Conservation (phyloP, 768 basidiomycete genomes). For the Goffeauzyma gilvescens region DNA sequence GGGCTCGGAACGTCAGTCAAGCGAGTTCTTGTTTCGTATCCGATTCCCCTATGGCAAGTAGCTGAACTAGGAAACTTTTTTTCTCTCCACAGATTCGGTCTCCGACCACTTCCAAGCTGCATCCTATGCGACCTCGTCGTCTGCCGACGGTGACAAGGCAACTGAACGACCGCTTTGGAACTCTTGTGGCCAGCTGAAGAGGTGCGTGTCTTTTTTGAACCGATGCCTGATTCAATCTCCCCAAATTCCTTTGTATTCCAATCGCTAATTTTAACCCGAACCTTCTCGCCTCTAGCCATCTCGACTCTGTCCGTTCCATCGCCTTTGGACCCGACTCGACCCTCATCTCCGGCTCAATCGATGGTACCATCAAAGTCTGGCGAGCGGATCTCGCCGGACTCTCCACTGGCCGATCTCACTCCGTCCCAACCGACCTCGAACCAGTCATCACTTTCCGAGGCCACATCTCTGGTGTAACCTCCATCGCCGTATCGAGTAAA, state of each 20-base stretch:
- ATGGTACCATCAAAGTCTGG: conserved; percentile 93
- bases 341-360: conserved; percentile 84
- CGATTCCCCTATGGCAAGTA: no score
- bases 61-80: no score
- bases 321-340: conserved; percentile 72
- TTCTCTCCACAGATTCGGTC: no score
- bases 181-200: conserved; percentile 66
- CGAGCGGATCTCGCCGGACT: conserved; percentile 59
- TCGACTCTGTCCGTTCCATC: conserved; percentile 77
- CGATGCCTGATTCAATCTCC: no score
- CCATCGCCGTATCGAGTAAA: conserved; percentile 41
- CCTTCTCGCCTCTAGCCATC: conserved; percentile 43
- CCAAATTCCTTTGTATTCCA: neutral
- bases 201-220: conserved; percentile 39
- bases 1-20: no score
- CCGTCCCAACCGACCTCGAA: conserved; percentile 46
- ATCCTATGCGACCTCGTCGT: no score
- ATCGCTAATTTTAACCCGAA: neutral
- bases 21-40: no score
- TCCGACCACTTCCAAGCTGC: no score
- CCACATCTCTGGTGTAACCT: conserved; percentile 77
- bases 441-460: conserved; percentile 84
- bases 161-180: conserved; percentile 82
- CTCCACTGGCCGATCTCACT: conserved; percentile 38
- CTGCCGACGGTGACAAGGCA: no score